phyloP scores from a whole-genome alignment of 2,329 filamentous ascomycete genomes.

The Penicillium sp. region DNA sequence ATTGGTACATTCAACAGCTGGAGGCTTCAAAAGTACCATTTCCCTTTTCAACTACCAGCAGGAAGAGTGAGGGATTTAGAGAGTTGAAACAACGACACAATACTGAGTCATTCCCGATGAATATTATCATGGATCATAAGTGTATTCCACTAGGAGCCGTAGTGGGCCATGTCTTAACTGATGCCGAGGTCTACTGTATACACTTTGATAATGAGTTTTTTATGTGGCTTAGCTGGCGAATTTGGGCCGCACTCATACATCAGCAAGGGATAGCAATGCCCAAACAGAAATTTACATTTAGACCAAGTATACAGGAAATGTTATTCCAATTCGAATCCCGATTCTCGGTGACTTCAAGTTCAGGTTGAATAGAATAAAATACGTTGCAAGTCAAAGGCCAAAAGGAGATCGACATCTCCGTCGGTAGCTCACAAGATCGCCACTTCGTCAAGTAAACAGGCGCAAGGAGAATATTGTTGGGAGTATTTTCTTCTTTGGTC shows the following conservation, averaged over 20 bases:
- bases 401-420: not conserved
- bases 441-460: not conserved
- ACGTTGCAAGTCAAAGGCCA: not conserved
- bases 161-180: not conserved
- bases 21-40: too few species aligned
- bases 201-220: not conserved
- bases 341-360: not conserved
- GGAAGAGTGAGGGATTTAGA: slow-evolving; percentile 58
- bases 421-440: not conserved
- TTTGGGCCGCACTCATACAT: slow-evolving; percentile 75
- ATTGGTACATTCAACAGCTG: too few species aligned
- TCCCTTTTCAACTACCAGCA: too few species aligned
- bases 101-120: not conserved
- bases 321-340: not conserved
- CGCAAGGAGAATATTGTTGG: not conserved
- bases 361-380: not conserved
- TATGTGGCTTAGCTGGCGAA: slow-evolving; percentile 77
- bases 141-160: not conserved
- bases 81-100: not conserved
- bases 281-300: slow-evolving; percentile 84
- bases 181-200: not conserved
- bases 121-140: too few species aligned
- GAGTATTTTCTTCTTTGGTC: not conserved
- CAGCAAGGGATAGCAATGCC: slow-evolving; percentile 67
- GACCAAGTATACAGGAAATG: slow-evolving; percentile 56